A percentile compares a stretch with the other conserved stretches of the same genome.
phyloP scores from a whole-genome alignment of 1,284 basidiomycete genomes.

The Rhodotorula sp. region DNA sequence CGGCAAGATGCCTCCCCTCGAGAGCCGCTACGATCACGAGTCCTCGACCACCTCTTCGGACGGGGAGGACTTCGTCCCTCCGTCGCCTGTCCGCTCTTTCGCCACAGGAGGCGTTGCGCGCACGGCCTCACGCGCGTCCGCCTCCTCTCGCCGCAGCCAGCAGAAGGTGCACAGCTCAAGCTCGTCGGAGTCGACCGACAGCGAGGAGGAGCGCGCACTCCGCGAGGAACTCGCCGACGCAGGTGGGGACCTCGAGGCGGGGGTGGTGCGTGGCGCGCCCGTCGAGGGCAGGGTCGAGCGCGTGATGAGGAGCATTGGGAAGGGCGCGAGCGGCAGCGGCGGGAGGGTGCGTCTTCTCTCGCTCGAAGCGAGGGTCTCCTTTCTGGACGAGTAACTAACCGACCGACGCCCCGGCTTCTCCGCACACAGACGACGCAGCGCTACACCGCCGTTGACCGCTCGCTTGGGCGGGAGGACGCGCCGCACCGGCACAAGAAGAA shows the following conservation, averaged over 20 bases:
- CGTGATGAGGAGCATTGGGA: slow-evolving; percentile 17
- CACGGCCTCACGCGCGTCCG: background rate
- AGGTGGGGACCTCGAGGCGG: slow-evolving; percentile 17
- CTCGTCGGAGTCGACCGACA: slow-evolving; percentile 18
- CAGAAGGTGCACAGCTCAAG: background rate
- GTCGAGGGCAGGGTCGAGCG: slow-evolving; percentile 5
- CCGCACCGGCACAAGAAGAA: background rate
- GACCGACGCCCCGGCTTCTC: too few relatives aligned
- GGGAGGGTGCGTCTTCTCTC: background rate
- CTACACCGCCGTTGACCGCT: slow-evolving; percentile 5
- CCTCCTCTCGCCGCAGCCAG: slow-evolving; percentile 7
- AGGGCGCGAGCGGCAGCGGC: background rate
- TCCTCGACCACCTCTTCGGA: slow-evolving; percentile 3
- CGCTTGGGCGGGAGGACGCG: too few relatives aligned
- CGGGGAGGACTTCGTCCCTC: slow-evolving; percentile 31
- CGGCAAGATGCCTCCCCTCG: slow-evolving; percentile 8
- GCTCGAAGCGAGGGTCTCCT: background rate
- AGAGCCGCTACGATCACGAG: slow-evolving; percentile 32
- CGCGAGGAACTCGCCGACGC: slow-evolving; percentile 12
- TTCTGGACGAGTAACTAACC: too few relatives aligned
- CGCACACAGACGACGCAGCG: background rate
- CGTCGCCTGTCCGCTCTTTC: slow-evolving; percentile 6
- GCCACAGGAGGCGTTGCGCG: background rate
- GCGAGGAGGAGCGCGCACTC: slow-evolving; percentile 25
- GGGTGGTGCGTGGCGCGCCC: slow-evolving; percentile 16